Conservation (phyloP, 805 yeast species). For the Metschnikowia santaceciliae region DNA sequence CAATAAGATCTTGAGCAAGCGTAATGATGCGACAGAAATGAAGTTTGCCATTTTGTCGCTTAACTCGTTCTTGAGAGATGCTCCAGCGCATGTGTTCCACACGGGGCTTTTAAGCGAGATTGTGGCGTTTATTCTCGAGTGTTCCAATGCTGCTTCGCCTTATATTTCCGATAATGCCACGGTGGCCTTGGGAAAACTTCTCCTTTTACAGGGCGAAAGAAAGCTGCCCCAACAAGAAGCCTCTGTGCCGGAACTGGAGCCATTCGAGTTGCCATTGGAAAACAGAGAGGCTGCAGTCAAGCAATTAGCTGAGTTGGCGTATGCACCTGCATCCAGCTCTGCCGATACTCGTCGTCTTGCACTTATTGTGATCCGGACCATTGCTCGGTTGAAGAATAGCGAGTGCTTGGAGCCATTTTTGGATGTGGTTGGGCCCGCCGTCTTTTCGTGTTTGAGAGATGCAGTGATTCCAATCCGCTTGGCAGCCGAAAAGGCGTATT, state of each 20-base stretch:
- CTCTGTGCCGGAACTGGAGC: slow-evolving; percentile 10
- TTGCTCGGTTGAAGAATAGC: slow-evolving; percentile 58
- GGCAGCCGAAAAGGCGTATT: slow-evolving; percentile 88
- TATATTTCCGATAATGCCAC: slow-evolving; percentile 72
- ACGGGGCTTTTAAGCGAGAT: slow-evolving; percentile 49
- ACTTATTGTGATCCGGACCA: slow-evolving; percentile 70
- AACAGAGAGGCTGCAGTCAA: slow-evolving; percentile 40
- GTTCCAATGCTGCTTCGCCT: slow-evolving; percentile 39
- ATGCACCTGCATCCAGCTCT: slow-evolving; percentile 58
- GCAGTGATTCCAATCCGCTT: slow-evolving; percentile 85
- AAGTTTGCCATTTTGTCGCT: slow-evolving; percentile 65
- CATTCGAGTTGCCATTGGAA: slow-evolving; percentile 42
- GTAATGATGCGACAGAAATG: slow-evolving; percentile 42
- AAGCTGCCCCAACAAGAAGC: slow-evolving; percentile 23
- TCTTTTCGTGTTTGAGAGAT: slow-evolving; percentile 82
- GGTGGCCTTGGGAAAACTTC: slow-evolving; percentile 75
- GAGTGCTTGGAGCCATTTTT: slow-evolving; percentile 49
- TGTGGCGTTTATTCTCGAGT: slow-evolving; percentile 44
- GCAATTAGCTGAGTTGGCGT: slow-evolving; percentile 46
- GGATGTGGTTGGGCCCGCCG: slow-evolving; percentile 61
- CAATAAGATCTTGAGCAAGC: slow-evolving; percentile 52
- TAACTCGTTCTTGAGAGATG: slow-evolving; percentile 75
- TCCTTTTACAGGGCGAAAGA: slow-evolving; percentile 48
- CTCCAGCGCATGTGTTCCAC: slow-evolving; percentile 60
- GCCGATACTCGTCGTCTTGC: slow-evolving; percentile 77